phyloP scores from a whole-genome alignment of 495 filamentous ascomycete species.

The Penicillium ochrochloron region DNA sequence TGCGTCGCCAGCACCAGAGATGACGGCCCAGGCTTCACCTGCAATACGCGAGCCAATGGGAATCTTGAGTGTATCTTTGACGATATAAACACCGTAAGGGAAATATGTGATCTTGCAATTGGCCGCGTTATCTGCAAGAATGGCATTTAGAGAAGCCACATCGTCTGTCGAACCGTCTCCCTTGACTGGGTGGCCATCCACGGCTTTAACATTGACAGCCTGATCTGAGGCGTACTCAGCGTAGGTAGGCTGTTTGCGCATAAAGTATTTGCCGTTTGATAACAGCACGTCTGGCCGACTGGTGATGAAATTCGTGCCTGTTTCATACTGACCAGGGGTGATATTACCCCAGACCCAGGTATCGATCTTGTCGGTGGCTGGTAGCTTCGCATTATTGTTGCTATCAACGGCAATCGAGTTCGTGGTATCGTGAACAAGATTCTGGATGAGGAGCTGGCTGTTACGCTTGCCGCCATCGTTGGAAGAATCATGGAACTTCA shows the following conservation, averaged over 20 bases:
- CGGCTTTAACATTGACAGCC: slow-evolving; percentile 24
- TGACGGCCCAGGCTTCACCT: slow-evolving; percentile 52
- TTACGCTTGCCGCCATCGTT: slow-evolving; percentile 35
- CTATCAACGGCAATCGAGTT: slow-evolving; percentile 35
- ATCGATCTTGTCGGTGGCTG: slow-evolving; percentile 48
- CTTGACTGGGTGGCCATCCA: slow-evolving; percentile 19
- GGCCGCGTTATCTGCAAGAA: slow-evolving; percentile 43
- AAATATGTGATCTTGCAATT: slow-evolving; percentile 54
- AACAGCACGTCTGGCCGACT: slow-evolving; percentile 28
- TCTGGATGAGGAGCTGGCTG: slow-evolving; percentile 42
- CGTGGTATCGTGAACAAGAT: slow-evolving; percentile 29
- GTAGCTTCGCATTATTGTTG: slow-evolving; percentile 48
- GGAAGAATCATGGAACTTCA: slow-evolving; percentile 48
- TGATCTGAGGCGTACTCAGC: slow-evolving; percentile 41
- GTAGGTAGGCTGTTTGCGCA: slow-evolving; percentile 50
- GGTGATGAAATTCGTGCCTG: slow-evolving; percentile 25
- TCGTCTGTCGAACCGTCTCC: slow-evolving; percentile 28
- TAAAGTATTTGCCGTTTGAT: slow-evolving; percentile 32
- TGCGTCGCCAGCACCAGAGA: slow-evolving; percentile 46
- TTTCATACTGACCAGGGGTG: slow-evolving; percentile 36
- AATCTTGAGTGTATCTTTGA: slow-evolving; percentile 56
- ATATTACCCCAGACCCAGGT: slow-evolving; percentile 45
- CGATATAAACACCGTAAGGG: slow-evolving; percentile 58
- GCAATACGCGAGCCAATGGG: slow-evolving; percentile 53
- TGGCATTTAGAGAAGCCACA: slow-evolving; percentile 43